Evolutionary conservation across 768 basidiomycete genomes (phyloP), one percentile per base, ranked within the genome.

Genomic region (Auricularia sp.): DNA sequence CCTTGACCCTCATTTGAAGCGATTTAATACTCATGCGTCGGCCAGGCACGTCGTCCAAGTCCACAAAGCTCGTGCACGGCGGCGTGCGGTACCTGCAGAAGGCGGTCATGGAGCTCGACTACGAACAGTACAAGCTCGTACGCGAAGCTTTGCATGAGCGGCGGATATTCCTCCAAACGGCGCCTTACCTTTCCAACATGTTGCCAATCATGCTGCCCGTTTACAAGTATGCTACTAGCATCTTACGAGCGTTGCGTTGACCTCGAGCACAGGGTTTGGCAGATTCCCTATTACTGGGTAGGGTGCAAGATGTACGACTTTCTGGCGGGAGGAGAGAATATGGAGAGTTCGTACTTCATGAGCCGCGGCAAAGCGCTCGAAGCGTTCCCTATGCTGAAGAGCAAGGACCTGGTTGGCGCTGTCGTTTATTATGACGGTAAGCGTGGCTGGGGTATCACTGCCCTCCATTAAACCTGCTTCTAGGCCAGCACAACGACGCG

Each of bases 41-140:
- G 18, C 29, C 70, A 92, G 93, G 95, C 18, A 97, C 96, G 0
- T 96, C 93, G 0, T 96, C 93, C 5, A 98, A 98, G 73, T 94
- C 93, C 7, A 98, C 97, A 1, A 98, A 99, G 74, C 87, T 99
- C 63, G 96, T 99, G 0, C 97, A 99, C 76, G 96, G 96, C 16
- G 96, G 96, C 45, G 96, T 98, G 2, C 86, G 96, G 1, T 99
- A 99, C 75, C 84, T 99, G 11, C 96, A 99, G 72, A 99, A 98
- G 73, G 96, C 96, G 3, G 83, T 98, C 42, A 84, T 95, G 71
- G 95, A 96, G 70, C 84, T 97, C 67, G 96, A 98, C 73, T 97
- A 96, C 70, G 94, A 94, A 72, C 93, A 95, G 73, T 95, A 88
- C 80, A 97, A 97, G 74, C 89, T 99, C 65, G 96, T 99, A 35